Percentiles rank a stretch among this genome's conserved stretches.
Conservation (phyloP, 192 early-diverging fungal species). For the Spizellomyces punctatus region DNA sequence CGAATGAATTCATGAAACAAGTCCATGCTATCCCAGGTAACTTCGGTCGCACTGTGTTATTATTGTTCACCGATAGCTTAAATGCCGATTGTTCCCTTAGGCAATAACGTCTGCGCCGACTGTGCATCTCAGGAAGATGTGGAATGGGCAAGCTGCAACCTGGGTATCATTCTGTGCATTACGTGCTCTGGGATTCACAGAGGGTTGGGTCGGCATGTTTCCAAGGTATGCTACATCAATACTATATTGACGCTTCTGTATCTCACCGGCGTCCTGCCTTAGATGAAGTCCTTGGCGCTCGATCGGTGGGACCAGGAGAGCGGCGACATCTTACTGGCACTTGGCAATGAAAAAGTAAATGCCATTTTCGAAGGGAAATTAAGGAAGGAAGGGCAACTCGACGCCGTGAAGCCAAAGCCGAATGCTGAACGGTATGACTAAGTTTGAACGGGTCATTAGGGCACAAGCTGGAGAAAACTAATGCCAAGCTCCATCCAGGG, state of each 20-base stretch:
- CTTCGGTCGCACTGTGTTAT: neutral
- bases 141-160: slow-evolving; percentile 85
- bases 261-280: neutral
- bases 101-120: slow-evolving; percentile 60
- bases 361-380: slow-evolving; percentile 37
- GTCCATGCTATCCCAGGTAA: slow-evolving; percentile 4
- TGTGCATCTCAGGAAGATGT: slow-evolving; percentile 60
- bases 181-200: slow-evolving; percentile 89
- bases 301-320: slow-evolving; percentile 86
- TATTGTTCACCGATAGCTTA: neutral
- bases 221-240: slow-evolving; percentile 59
- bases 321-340: slow-evolving; percentile 67
- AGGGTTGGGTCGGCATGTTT: slow-evolving; percentile 85
- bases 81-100: slow-evolving; percentile 8
- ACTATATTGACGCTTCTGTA: neutral
- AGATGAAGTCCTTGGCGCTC: slow-evolving; percentile 68
- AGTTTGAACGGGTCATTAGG: neutral
- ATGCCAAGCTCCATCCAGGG: neutral
- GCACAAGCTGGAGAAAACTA: neutral
- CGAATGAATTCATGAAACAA: slow-evolving; percentile 16
- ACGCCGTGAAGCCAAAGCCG: slow-evolving; percentile 26
- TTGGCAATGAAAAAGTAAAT: slow-evolving; percentile 83
- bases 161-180: slow-evolving; percentile 84
- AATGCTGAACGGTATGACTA: slow-evolving; percentile 19
- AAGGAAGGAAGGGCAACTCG: neutral